Evolutionary conservation across 2,329 filamentous ascomycete genomes (phyloP).

Genomic region (Penicillium verrucosum): DNA sequence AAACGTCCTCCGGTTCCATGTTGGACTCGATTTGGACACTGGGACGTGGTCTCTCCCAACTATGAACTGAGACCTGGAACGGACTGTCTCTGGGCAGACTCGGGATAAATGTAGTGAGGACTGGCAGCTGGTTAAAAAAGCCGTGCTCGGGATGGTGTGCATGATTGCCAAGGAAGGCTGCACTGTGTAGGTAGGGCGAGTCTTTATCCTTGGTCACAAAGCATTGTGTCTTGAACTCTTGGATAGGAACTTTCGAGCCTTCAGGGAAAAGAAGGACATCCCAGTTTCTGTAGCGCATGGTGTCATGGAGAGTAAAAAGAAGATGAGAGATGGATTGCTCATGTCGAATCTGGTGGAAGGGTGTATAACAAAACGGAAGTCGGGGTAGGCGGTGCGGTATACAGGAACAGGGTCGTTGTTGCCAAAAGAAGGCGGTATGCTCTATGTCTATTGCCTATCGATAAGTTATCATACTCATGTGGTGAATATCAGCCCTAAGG

Average conservation of each 20-base stretch:
- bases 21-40: conserved; percentile 57
- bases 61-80: conserved; percentile 73
- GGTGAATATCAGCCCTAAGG: background rate
- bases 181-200: conserved; percentile 51
- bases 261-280: conserved; percentile 76
- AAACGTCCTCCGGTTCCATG: conserved; percentile 55
- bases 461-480: background rate
- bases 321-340: background rate
- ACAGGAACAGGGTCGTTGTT: background rate
- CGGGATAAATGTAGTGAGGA: conserved; percentile 69
- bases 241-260: conserved; percentile 66
- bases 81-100: conserved; percentile 56
- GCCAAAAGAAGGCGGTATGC: background rate
- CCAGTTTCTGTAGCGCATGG: conserved; percentile 84
- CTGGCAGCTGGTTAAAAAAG: conserved; percentile 51
- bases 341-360: background rate
- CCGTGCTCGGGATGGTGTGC: conserved; percentile 25
- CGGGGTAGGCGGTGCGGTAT: background rate
- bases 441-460: background rate
- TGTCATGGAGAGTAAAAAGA: conserved; percentile 5
- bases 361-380: background rate
- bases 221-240: conserved; percentile 79
- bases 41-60: conserved; percentile 62
- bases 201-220: conserved; percentile 61
- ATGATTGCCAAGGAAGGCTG: conserved; percentile 35